Evolutionary conservation across 306 rosid species (phyloP), one percentile per base, ranked within the genome.

Genomic region (Geum urbanum): DNA sequence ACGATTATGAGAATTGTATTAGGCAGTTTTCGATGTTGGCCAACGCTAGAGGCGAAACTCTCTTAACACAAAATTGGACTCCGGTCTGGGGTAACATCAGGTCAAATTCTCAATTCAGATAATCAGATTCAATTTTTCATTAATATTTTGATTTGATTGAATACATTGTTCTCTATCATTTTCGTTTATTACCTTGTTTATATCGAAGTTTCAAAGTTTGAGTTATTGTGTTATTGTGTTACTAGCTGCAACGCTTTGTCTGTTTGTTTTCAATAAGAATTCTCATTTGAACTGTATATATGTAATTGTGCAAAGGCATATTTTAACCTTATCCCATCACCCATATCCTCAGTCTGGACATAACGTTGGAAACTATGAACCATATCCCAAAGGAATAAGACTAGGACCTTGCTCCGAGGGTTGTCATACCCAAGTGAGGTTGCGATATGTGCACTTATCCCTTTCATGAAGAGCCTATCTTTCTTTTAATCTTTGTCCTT

Each of bases 41-140:
- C 12, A 79, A 88, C 12, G 74, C 58, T 5, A 84, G 95, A 70
- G 92, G 92, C 27, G 89, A 85, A 63, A 78, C 79, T n/a, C 83
- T 91, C 51, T 94, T 94, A 73, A 88, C 97, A 2, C 97, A 89
- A 73, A 83, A 86, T 22, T 91, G 99, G 99, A 69, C 88, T 8
- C 95, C 97, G 0, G 70, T 80, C 67, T 69, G 84, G 19, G 73
- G 14, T 55, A 56, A 71, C 58, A 82, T 81, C 79, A 88, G 96
- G 99, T 94, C 2, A 54, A 19, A 9, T 18, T 20, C 7, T 24
- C 9, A 50, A 9, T 53, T 53, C 27, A 18, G 9, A 4, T 57
- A 51, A 12, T 22, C 6, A 10, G 7, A 55, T 22, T 55, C 15
- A 4, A 8, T 19, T 19, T 22, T 54, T 27, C 32, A 43, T 58